A percentile compares a stretch with the other conserved stretches of the same genome.
These are phyloP conservation scores for Nothophaeocryptopus gaeumannii DNA, from an alignment of 2,329 filamentous ascomycete genomes.

Conservation along the genomic window DNA sequence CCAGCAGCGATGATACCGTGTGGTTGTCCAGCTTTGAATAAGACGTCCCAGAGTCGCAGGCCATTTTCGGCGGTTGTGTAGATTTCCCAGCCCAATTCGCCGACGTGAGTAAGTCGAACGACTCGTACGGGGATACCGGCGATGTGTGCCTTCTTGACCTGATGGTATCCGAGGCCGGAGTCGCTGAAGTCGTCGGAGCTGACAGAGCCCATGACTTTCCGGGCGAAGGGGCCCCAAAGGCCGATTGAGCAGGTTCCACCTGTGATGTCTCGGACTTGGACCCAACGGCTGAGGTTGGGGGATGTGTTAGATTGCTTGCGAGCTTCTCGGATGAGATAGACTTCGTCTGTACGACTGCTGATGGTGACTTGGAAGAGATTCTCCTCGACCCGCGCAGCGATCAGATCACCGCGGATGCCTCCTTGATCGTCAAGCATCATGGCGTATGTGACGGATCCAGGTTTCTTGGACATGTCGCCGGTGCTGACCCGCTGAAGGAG, in stretches of 20 bases:
- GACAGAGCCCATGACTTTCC: conserved; percentile 50
- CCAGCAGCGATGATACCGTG: conserved; percentile 60
- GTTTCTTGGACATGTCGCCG: conserved; percentile 47
- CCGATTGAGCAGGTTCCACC: conserved; percentile 60
- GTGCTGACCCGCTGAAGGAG: conserved; percentile 56
- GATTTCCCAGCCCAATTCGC: conserved; percentile 62
- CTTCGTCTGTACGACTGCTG: conserved; percentile 55
- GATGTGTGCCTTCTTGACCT: conserved; percentile 50
- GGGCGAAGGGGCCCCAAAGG: conserved; percentile 59
- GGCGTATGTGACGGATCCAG: conserved; percentile 55
- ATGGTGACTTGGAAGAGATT: conserved; percentile 56
- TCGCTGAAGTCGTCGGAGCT: conserved; percentile 48
- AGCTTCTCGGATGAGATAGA: conserved; percentile 55
- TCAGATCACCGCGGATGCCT: conserved; percentile 57
- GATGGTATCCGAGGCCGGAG: conserved; percentile 50
- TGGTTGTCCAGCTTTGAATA: conserved; percentile 54
- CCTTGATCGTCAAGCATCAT: conserved; percentile 55
- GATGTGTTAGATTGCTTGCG: conserved; percentile 44
- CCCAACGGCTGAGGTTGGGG: conserved; percentile 32
- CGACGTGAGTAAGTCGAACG: conserved; percentile 59
- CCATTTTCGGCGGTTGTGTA: conserved; percentile 60
- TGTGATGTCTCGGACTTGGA: conserved; percentile 58
- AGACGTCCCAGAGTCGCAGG: conserved; percentile 56
- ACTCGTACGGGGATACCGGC: conserved; percentile 56
- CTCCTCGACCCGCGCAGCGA: conserved; percentile 52